phyloP scores from a whole-genome alignment of 2,329 filamentous ascomycete genomes.

The Fusarium nodosum region DNA sequence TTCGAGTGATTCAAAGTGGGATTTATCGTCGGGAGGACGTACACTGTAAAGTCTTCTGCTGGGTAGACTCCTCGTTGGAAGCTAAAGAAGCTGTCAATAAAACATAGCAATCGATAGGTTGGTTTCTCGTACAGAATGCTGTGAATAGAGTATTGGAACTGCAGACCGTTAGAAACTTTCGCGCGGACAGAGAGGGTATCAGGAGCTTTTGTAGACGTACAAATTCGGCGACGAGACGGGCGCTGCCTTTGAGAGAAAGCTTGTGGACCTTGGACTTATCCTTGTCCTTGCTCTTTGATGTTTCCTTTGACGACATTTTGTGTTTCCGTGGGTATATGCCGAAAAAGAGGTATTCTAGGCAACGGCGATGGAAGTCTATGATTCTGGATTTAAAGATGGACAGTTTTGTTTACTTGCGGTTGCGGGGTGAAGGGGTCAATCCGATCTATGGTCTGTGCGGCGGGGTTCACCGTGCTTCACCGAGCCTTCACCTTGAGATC shows the following conservation, averaged over 20 bases:
- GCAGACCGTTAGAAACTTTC: conserved; percentile 39
- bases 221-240: conserved; percentile 95
- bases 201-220: conserved; percentile 68
- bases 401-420: conserved; percentile 51
- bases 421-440: conserved; percentile 45
- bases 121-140: conserved; percentile 79
- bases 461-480: conserved; percentile 45
- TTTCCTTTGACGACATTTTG: conserved; percentile 53
- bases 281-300: conserved; percentile 58
- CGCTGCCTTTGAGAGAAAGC: conserved; percentile 85
- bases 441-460: conserved; percentile 45
- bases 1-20: background rate
- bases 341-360: background rate
- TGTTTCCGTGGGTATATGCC: background rate
- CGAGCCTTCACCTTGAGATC: conserved; percentile 32
- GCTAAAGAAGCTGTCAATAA: conserved; percentile 58
- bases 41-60: conserved; percentile 96
- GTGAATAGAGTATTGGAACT: conserved; percentile 99
- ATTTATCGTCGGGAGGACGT: conserved; percentile 53
- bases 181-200: background rate
- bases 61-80: conserved; percentile 91
- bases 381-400: conserved; percentile 22
- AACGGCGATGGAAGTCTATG: conserved; percentile 5
- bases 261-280: conserved; percentile 94
- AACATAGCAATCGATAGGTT: background rate